These are phyloP conservation scores for Nepenthes mirabilis DNA, from an alignment of 148 eudicot genomes.

Conservation along the genomic window DNA sequence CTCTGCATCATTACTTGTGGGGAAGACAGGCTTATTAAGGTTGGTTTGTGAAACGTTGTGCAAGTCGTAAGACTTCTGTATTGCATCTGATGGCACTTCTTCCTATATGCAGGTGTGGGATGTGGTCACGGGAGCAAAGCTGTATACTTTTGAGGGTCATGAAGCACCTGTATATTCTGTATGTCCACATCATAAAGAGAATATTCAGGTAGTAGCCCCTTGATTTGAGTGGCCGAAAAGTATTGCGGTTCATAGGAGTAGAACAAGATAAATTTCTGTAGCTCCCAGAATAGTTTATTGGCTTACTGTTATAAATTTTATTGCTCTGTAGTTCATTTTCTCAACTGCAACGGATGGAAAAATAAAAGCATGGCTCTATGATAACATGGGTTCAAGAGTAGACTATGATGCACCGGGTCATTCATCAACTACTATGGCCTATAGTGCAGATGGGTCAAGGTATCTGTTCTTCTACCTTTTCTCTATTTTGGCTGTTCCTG, in stretches of 20 bases:
- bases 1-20: slow-evolving; percentile 80
- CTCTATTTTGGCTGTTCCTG: background rate
- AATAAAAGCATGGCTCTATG: slow-evolving; percentile 96
- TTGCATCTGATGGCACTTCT: slow-evolving; percentile 4
- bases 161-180: slow-evolving; percentile 81
- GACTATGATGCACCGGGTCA: slow-evolving; percentile 96
- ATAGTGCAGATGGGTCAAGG: slow-evolving; percentile 93
- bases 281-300: background rate
- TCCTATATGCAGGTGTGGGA: slow-evolving; percentile 59
- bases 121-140: slow-evolving; percentile 55
- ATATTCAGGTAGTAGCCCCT: slow-evolving; percentile 40
- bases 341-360: slow-evolving; percentile 90
- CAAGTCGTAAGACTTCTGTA: background rate
- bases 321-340: slow-evolving; percentile 57
- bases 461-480: slow-evolving; percentile 8
- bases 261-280: background rate
- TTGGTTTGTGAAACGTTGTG: slow-evolving; percentile 9
- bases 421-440: slow-evolving; percentile 74
- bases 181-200: slow-evolving; percentile 72
- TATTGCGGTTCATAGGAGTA: no score
- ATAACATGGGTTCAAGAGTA: slow-evolving; percentile 73
- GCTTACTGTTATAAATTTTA: background rate
- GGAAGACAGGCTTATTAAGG: slow-evolving; percentile 89
- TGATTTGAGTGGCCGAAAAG: background rate
- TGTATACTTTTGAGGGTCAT: slow-evolving; percentile 69